These are phyloP conservation scores for Immersiella caudata DNA, from an alignment of 495 filamentous ascomycete species.

Conservation along the genomic window DNA sequence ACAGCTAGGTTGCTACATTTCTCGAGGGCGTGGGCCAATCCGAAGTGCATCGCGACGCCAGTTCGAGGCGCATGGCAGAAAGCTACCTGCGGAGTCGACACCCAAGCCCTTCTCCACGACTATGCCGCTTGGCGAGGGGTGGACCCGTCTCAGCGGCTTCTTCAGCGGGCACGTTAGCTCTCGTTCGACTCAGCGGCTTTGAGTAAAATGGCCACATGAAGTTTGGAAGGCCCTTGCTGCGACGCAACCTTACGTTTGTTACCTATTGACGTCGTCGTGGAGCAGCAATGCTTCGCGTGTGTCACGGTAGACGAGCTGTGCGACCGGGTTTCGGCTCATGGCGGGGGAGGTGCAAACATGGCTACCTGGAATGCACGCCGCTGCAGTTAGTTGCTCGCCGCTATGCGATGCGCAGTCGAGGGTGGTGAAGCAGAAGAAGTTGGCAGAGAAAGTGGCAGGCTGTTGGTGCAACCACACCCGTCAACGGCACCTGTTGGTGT, in stretches of 20 bases:
- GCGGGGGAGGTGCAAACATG: not conserved
- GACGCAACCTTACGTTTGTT: no score
- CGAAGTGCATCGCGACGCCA: not conserved
- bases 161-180: no score
- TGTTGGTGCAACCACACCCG: not conserved
- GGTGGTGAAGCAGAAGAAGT: not conserved
- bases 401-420: conserved; percentile 3
- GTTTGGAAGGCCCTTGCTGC: no score
- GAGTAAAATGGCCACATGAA: no score
- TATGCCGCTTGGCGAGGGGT: not conserved
- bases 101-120: not conserved
- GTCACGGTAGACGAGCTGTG: no score
- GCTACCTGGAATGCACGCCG: not conserved
- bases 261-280: no score
- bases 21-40: not conserved
- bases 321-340: not conserved
- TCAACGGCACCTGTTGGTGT: not conserved
- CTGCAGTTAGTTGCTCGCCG: not conserved
- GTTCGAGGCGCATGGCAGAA: not conserved
- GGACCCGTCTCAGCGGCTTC: not conserved
- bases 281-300: no score
- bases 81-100: not conserved
- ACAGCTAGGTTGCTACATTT: not conserved
- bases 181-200: no score
- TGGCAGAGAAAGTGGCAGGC: not conserved